Base-by-base conservation (phyloP, 176 grass and related monocot genomes). In the Cenchrus purpureus region DNA sequence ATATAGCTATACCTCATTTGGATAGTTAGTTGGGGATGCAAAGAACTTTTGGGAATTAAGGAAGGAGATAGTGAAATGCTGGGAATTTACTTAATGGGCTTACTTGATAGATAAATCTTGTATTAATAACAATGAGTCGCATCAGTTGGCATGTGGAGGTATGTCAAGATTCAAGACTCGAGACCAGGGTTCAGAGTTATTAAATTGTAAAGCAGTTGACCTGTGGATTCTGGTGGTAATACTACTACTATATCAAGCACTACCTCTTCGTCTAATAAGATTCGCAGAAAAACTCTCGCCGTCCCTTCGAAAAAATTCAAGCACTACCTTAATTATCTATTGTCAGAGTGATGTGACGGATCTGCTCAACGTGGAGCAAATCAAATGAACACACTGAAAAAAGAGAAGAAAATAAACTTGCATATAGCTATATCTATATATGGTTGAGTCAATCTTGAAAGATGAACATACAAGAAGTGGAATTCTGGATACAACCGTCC, bases 31-130 rank as follows among this genome's bases (percentile, higher is more conserved):
- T 77, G 8, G 71, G 59, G 45, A 67, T 48, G 4, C n/a, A 58
- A 71, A 62, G 9, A 81, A 53, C 60, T 48, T 74, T 81, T 71
- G 44, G 78, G 72, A 89, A 77, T 71, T 89, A 81, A 85, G 37
- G n/a, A 54, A 14, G 29, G 44, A 32, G 82, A 76, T 61, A 12
- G 45, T 8, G 9, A 86, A 82, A 86, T 72, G 63, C 32, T 72
- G 34, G 20, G 70, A 79, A 44, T 58, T 63, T 84, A 88, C 11
- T 86, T 32, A 32, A 32, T 32, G 31, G 31, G 31, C 31, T 32
- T 32, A 32, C 31, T 32, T 32, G 31, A 32, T 32, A 32, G 31
- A 40, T 40, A 46, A 63, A 74, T 34, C 44, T 40, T 71, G 81
- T 45, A 55, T 83, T 71, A 17, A 55, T 14, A 55, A 83, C 6